Base-by-base conservation (phyloP, 164 flowering plant species). In the Pachysandra terminalis region DNA sequence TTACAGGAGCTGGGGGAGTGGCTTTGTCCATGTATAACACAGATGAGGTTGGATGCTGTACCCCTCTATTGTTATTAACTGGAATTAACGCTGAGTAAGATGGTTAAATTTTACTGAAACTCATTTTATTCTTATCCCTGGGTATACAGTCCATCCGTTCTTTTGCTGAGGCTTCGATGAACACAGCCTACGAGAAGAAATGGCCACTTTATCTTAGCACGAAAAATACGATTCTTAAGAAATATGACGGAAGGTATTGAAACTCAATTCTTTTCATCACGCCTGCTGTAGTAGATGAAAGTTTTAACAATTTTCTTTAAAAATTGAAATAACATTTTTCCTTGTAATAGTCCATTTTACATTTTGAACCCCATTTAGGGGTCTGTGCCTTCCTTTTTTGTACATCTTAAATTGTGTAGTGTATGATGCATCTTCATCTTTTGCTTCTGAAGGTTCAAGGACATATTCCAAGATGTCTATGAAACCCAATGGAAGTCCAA, bases 151-250 rank as follows among this genome's bases (percentile, higher is more conserved):
- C 99, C 52, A 88, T 95, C 56, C 78, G 73, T 74, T 69, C 98
- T 59, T 95, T 95, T 82, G 99, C 98, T 45, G 99, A 95, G 68
- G 89, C 99, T 64, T 95, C 99, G 28, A 90, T 95, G 99, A 77
- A 41, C 73, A 81, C 83, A 55, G 98, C 99, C 23, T 88, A 77
- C 73, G 65, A 84, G 83, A 95, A 95, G 63, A 90, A 88, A 80
- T 95, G 99, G 99, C 99, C 99, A 4, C 96, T 95, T 55, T 95
- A 95, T 79, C 96, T 95, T 66, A 92, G 99, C 83, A 95, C 99
- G 9, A 95, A 95, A 71, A 95, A 95, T 70, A 95, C 99, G 5
- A 95, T 95, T 74, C 91, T 95, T 40, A 95, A 95, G 86, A 95
- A 92, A 76, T 95, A 95, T 66, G 98, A 92, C 83, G 99, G 99